phyloP scores from a whole-genome alignment of 345 rosid species.

The Lepidium africanum region DNA sequence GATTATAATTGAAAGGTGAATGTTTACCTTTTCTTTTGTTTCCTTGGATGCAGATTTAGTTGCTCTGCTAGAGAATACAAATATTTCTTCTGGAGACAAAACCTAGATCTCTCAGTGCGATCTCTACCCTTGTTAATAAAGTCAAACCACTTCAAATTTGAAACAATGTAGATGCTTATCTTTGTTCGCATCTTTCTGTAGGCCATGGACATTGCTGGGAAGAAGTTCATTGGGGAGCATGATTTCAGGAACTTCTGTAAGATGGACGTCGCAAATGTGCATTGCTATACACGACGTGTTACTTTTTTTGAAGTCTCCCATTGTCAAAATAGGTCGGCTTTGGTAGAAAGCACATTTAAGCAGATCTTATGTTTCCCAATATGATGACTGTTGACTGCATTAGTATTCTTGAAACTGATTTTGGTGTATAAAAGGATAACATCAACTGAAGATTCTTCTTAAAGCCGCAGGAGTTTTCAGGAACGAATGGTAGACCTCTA shows the following conservation, averaged over 20 bases:
- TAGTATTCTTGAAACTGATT: neutral
- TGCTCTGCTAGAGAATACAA: conserved; percentile 77
- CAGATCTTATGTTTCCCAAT: neutral
- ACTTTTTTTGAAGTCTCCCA: conserved; percentile 57
- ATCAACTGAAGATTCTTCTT: neutral
- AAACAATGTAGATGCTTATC: neutral
- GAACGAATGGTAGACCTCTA: neutral
- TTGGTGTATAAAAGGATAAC: neutral
- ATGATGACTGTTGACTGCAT: conserved; percentile 5
- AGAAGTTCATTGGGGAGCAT: conserved; percentile 80
- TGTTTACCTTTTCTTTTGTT: conserved; percentile 7
- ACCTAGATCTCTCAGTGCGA: conserved; percentile 55
- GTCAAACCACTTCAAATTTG: neutral
- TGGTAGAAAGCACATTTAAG: conserved; percentile 14
- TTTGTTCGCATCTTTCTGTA: conserved; percentile 22
- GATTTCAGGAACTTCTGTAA: conserved; percentile 93
- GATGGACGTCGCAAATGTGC: conserved; percentile 93
- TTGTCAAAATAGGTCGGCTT: conserved; percentile 56
- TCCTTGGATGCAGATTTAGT: conserved; percentile 57
- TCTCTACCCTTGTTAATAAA: conserved; percentile 9
- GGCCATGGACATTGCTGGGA: conserved; percentile 81
- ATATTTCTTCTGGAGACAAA: conserved; percentile 71
- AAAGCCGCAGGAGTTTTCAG: neutral
- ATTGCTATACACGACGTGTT: conserved; percentile 55
- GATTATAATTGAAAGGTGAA: neutral